Percentiles rank a stretch among this genome's conserved stretches.
Evolutionary conservation across 73 alveolate genomes (phyloP).

Genomic region (Blepharisma stoltei): DNA sequence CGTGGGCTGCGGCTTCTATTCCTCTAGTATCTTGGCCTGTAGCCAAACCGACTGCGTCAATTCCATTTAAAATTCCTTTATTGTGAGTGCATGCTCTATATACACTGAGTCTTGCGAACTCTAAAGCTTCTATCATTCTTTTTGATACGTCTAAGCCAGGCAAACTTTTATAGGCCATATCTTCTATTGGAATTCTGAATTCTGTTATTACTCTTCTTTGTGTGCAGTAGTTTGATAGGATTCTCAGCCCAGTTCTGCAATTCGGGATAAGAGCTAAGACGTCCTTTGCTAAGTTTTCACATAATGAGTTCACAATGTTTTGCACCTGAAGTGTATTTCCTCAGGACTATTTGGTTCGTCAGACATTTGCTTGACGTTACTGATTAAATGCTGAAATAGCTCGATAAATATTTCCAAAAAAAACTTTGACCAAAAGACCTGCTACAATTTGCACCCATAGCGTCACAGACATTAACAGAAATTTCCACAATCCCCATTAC

Average conservation of each 20-base stretch:
- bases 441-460: constrained; percentile 99
- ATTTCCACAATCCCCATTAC: constrained; percentile 58
- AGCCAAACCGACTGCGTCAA: constrained; percentile 97
- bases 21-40: constrained; percentile 98
- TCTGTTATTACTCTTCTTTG: constrained; percentile 84
- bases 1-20: constrained; percentile 92
- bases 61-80: constrained; percentile 98
- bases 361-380: too few relatives aligned
- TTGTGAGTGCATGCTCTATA: constrained; percentile 96
- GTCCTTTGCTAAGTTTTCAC: constrained; percentile 82
- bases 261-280: constrained; percentile 57
- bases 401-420: too few relatives aligned
- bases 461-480: constrained; percentile 88
- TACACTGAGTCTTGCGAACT: constrained; percentile 83
- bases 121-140: constrained; percentile 82
- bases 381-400: too few relatives aligned
- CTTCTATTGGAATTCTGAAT: constrained; percentile 73
- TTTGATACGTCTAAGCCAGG: constrained; percentile 89
- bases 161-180: constrained; percentile 70
- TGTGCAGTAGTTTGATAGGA: constrained; percentile 84
- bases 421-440: too few relatives aligned
- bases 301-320: constrained; percentile 86
- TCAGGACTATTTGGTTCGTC: too few relatives aligned
- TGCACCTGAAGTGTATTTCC: too few relatives aligned
- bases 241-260: constrained; percentile 86